A percentile compares a stretch with the other conserved stretches of the same genome.
Conservation (phyloP, 106 monocot genomes). For the Ottelia alismoides region DNA sequence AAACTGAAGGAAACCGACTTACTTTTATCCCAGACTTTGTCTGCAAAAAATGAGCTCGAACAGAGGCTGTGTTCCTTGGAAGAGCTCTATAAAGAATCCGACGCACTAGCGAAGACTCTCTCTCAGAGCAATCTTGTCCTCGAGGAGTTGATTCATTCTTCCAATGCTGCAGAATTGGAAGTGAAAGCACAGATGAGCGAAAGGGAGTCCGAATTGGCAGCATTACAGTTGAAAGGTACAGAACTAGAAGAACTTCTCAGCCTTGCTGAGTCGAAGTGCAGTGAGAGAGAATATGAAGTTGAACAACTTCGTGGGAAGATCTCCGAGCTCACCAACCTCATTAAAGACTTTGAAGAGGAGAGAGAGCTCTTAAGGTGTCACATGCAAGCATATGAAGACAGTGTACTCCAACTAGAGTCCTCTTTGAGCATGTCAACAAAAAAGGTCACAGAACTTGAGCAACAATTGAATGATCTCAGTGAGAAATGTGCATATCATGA, state of each 20-base stretch:
- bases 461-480: slow-evolving; percentile 35
- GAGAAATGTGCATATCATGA: slow-evolving; percentile 29
- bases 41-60: slow-evolving; percentile 49
- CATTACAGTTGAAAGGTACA: slow-evolving; percentile 33
- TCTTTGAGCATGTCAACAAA: slow-evolving; percentile 26
- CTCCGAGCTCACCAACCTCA: slow-evolving; percentile 23
- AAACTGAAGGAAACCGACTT: slow-evolving; percentile 31
- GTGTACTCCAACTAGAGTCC: slow-evolving; percentile 46
- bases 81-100: slow-evolving; percentile 35
- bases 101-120: slow-evolving; percentile 13
- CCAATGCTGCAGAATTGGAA: slow-evolving; percentile 27
- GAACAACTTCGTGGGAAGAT: slow-evolving; percentile 29
- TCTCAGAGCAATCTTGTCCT: slow-evolving; percentile 42
- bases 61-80: slow-evolving; percentile 43
- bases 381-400: slow-evolving; percentile 37
- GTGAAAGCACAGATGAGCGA: slow-evolving; percentile 36
- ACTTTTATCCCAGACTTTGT: slow-evolving; percentile 35
- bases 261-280: slow-evolving; percentile 26
- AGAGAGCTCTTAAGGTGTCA: slow-evolving; percentile 17
- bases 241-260: slow-evolving; percentile 52
- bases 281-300: slow-evolving; percentile 33
- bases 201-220: slow-evolving; percentile 29
- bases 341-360: slow-evolving; percentile 36
- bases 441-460: slow-evolving; percentile 29
- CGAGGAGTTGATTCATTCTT: slow-evolving; percentile 29